phyloP scores from a whole-genome alignment of 116 monocot species.

The Thalassia testudinum region DNA sequence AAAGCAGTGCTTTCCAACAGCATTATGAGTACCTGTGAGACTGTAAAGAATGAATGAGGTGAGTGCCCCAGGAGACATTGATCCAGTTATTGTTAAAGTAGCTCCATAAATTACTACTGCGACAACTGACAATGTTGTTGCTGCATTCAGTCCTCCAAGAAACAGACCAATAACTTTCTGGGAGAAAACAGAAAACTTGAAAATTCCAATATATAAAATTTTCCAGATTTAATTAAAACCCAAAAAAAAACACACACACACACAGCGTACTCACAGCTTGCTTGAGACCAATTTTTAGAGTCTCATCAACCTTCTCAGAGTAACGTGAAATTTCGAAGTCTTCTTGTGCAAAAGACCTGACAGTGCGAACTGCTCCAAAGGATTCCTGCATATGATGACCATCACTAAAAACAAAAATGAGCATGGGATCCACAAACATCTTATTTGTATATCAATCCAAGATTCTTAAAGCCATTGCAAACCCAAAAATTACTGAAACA shows the following conservation, averaged over 20 bases:
- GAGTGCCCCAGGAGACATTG: slow-evolving; percentile 82
- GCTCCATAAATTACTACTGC: slow-evolving; percentile 84
- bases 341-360: slow-evolving; percentile 93
- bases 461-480: no score
- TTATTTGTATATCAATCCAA: no score
- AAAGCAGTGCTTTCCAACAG: no score
- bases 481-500: no score
- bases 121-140: slow-evolving; percentile 77
- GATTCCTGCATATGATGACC: slow-evolving; percentile 42
- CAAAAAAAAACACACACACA: neutral
- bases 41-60: slow-evolving; percentile 98
- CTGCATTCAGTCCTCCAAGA: slow-evolving; percentile 76
- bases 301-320: slow-evolving; percentile 82
- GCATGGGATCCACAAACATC: no score
- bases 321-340: slow-evolving; percentile 76
- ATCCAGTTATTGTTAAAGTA: slow-evolving; percentile 67
- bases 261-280: slow-evolving; percentile 62
- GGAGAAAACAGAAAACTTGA: slow-evolving; percentile 1
- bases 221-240: neutral
- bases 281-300: slow-evolving; percentile 80
- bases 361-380: slow-evolving; percentile 91
- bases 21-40: slow-evolving; percentile 52
- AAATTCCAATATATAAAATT: neutral
- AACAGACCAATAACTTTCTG: slow-evolving; percentile 90
- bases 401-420: no score